Evolutionary conservation across 441 rosid genomes (phyloP), one percentile per base, ranked within the genome.

Genomic region (Adansonia grandidieri): DNA sequence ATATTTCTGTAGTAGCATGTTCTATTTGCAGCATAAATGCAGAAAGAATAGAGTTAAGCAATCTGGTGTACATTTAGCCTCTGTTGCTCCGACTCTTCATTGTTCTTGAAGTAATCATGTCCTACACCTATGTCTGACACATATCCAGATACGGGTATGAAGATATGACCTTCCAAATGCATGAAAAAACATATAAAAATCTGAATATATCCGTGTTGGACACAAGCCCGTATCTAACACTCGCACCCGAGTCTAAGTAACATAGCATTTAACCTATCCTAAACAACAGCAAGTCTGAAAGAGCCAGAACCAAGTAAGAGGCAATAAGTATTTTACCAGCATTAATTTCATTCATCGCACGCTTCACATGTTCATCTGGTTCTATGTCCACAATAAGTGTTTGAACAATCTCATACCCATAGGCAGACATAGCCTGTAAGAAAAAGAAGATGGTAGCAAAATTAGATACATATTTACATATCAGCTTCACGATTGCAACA

Each of bases 401-500:
- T 74, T 69, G 73, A 69, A 48, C 73, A 69, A 69, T 69, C 73
- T 69, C 73, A 69, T 48, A 90, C 61, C 94, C 94, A 24, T 90
- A 89, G 56, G 90, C 87, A 71, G 91, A 88, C 90, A 90, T 90
- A 67, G 92, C 91, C 61, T 71, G 61, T 15, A 24, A 51, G 47
- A 28, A 22, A 51, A 32, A 47, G n/a, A 65, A 17, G 32, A 20
- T 9, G 71, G 73, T 22, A 50, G 51, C 74, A 50, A 9, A 13
- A 11, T 50, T 50, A 50, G 53, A 48, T 6, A 4, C 54, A 50
- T 50, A 50, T 13, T 48, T 50, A 50, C n/a, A 50, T 50, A 50
- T 15, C 54, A 50, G 54, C 53, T 50, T 50, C 53, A 50, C 15
- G 13, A 50, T 50, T 50, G 15, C 53, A 50, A 50, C 53, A 50